phyloP scores from a whole-genome alignment of 495 filamentous ascomycete genomes.

The Physcia stellaris region DNA sequence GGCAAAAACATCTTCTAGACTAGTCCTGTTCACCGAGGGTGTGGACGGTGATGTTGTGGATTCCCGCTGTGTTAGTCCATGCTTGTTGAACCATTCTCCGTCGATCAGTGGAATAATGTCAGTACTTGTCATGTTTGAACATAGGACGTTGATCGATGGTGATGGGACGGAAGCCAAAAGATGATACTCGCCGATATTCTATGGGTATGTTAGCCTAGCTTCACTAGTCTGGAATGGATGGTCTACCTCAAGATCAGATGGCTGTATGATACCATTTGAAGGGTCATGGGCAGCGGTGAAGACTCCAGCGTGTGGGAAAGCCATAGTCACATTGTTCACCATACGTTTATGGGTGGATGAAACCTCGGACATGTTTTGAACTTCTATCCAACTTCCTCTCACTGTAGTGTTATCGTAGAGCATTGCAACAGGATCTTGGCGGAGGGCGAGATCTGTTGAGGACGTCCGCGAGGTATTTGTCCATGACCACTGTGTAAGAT shows the following conservation, averaged over 20 bases:
- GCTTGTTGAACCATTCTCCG: slow-evolving; percentile 33
- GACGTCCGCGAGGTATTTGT: too few species aligned
- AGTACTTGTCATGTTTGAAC: slow-evolving; percentile 40
- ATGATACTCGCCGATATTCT: slow-evolving; percentile 50
- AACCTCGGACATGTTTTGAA: slow-evolving; percentile 20
- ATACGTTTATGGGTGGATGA: slow-evolving; percentile 33
- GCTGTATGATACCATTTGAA: slow-evolving; percentile 51
- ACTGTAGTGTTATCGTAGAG: slow-evolving; percentile 10
- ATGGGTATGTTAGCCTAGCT: slow-evolving; percentile 2
- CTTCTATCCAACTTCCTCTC: slow-evolving; percentile 6
- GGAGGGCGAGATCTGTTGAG: slow-evolving; percentile 2
- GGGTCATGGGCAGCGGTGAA: slow-evolving; percentile 43
- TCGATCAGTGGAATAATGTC: slow-evolving; percentile 53
- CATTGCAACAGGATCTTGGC: slow-evolving; percentile 3
- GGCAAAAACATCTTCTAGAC: slow-evolving; percentile 34
- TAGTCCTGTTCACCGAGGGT: slow-evolving; percentile 40
- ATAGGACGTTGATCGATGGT: slow-evolving; percentile 56
- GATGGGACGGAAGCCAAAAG: slow-evolving; percentile 51
- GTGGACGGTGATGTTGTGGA: slow-evolving; percentile 16
- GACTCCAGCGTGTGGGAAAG: slow-evolving; percentile 58
- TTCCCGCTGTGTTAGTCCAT: slow-evolving; percentile 16
- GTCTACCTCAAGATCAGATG: slow-evolving; percentile 35
- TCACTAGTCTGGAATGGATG: background rate
- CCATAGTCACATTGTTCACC: slow-evolving; percentile 60
- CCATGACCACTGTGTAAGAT: slow-evolving; percentile 7